Evolutionary conservation across 2,329 filamentous ascomycete species (phyloP).

Genomic region (Pseudopyrenochaeta lycopersici): DNA sequence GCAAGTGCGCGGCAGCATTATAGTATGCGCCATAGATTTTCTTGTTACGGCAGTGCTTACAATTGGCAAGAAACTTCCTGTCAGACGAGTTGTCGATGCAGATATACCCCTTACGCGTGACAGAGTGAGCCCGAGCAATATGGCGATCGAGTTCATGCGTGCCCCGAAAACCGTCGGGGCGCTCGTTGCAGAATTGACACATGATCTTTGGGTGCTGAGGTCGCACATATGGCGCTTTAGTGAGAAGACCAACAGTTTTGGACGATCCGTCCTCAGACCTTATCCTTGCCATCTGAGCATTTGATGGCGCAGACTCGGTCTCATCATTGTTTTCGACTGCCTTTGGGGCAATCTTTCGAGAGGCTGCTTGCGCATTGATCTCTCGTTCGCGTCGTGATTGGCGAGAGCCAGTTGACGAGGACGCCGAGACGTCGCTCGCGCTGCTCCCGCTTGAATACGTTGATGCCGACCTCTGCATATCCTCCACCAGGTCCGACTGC

Average conservation of each 20-base stretch:
- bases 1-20: conserved; percentile 90
- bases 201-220: conserved; percentile 76
- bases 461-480: conserved; percentile 63
- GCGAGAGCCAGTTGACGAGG: conserved; percentile 55
- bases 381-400: conserved; percentile 59
- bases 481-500: conserved; percentile 51
- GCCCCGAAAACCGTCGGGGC: conserved; percentile 82
- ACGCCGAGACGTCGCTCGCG: conserved; percentile 56
- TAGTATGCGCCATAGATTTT: conserved; percentile 94
- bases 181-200: conserved; percentile 74
- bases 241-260: conserved; percentile 60
- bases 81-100: conserved; percentile 67
- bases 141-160: conserved; percentile 74
- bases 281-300: conserved; percentile 61
- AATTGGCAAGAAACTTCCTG: conserved; percentile 75
- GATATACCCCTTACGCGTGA: conserved; percentile 68
- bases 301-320: conserved; percentile 43
- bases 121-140: conserved; percentile 71
- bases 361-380: conserved; percentile 57
- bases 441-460: conserved; percentile 39
- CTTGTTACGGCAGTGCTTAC: conserved; percentile 79
- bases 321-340: conserved; percentile 38
- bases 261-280: conserved; percentile 62
- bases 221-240: conserved; percentile 67
- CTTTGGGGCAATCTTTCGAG: conserved; percentile 61